Percentiles rank a stretch among this genome's conserved stretches.
Evolutionary conservation across 2,329 filamentous ascomycete species (phyloP).

Genomic region (Gyromitra esculenta): DNA sequence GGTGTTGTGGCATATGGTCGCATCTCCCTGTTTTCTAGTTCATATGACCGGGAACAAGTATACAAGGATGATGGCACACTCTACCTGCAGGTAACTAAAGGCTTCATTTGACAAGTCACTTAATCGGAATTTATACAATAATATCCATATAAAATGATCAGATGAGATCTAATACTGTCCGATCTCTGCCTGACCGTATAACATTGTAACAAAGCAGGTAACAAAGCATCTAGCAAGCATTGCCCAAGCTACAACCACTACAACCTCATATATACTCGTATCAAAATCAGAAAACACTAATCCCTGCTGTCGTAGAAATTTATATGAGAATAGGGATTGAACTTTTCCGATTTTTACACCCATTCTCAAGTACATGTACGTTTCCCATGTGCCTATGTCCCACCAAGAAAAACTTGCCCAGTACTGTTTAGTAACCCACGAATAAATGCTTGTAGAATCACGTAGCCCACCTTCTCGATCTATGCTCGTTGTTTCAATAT

Average conservation of each 20-base stretch:
- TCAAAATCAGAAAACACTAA: too few relatives aligned
- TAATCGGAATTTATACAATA: neutral
- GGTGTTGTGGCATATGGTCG: too few relatives aligned
- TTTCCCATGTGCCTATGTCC: neutral
- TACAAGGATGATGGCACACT: constrained; percentile 7
- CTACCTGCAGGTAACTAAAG: constrained; percentile 3
- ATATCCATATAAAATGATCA: too few relatives aligned
- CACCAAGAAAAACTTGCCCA: neutral
- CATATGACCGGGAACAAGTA: neutral
- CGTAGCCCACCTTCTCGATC: neutral
- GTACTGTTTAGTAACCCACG: neutral
- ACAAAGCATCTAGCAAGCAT: neutral
- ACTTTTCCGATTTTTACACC: too few relatives aligned
- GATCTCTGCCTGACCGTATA: neutral
- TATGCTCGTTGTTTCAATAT: neutral
- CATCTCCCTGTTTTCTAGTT: too few relatives aligned
- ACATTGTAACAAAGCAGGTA: neutral
- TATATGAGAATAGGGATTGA: too few relatives aligned
- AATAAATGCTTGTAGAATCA: neutral
- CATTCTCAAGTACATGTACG: too few relatives aligned
- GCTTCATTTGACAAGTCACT: neutral
- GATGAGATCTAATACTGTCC: neutral
- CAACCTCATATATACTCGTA: too few relatives aligned
- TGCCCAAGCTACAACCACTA: too few relatives aligned
- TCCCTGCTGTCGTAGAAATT: too few relatives aligned